phyloP scores from a whole-genome alignment of 345 rosid genomes.

The Gossypium sturtianum region DNA sequence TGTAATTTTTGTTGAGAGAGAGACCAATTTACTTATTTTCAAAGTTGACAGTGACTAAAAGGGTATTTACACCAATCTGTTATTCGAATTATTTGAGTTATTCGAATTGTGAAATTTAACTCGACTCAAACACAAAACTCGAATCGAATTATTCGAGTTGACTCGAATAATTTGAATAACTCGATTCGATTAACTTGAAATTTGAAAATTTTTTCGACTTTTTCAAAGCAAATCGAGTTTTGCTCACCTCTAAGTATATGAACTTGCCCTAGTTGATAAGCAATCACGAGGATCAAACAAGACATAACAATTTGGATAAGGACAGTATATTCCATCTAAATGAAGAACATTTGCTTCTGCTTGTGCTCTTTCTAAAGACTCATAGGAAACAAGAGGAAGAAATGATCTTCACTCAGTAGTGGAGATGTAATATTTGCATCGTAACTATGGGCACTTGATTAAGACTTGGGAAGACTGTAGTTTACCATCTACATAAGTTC shows the following conservation, averaged over 20 bases:
- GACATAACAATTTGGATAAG: constrained; percentile 76
- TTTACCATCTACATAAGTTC: constrained; percentile 76
- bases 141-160: too few relatives aligned
- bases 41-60: too few relatives aligned
- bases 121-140: too few relatives aligned
- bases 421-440: constrained; percentile 71
- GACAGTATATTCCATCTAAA: constrained; percentile 74
- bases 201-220: too few relatives aligned
- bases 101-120: too few relatives aligned
- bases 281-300: constrained; percentile 73
- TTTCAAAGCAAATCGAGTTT: too few relatives aligned
- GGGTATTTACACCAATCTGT: too few relatives aligned
- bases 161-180: too few relatives aligned
- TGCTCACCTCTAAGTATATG: constrained; percentile 14
- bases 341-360: constrained; percentile 54
- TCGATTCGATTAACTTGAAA: too few relatives aligned
- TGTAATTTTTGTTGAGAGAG: too few relatives aligned
- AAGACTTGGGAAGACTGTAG: constrained; percentile 69
- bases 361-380: constrained; percentile 52
- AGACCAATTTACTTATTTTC: too few relatives aligned
- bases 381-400: constrained; percentile 61
- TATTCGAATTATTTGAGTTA: too few relatives aligned
- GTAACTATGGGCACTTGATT: constrained; percentile 77
- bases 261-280: constrained; percentile 61
- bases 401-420: constrained; percentile 55